Evolutionary conservation across 2,329 filamentous ascomycete species (phyloP), one percentile per base, ranked within the genome.

Genomic region (Chaetothyriales sp.): DNA sequence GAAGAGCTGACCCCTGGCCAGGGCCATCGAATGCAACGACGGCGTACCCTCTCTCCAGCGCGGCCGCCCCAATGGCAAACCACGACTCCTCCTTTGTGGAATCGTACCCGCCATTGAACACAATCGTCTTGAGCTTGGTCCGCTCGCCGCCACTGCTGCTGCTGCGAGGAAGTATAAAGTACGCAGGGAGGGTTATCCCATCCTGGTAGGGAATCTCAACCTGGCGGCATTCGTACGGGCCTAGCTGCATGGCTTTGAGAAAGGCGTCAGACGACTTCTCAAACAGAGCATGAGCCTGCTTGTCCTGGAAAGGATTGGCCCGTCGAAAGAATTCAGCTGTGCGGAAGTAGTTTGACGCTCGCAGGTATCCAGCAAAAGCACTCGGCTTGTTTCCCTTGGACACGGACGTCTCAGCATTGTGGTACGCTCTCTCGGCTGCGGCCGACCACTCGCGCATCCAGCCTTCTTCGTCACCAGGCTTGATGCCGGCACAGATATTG

Each of bases 1-100:
- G 56, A 7, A 47, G 42, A 42, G 60, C 55, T 22, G 62, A 61
- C 0, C 58, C 59, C 36, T 66, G 64, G 7, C 64, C 64, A 1
- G 63, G 63, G 1, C 64, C 64, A 53, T 66, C 63, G 51, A 63
- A 66, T 9, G 60, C 56, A 22, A 66, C 53, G 44, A 61, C 57
- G 49, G 63, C 64, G 51, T 60, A 66, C 15, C 63, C 64, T 22
- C 64, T 56, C 20, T 55, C 57, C 12, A 65, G 46, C 1, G 60
- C 63, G 2, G 61, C 55, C 15, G 60, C 56, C 12, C 55, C 60
- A 43, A 59, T 55, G 1, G 53, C 53, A 53, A 62, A 62, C 43
- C 55, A 62, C 7, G 56, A 55, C 42, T 65, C 63, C 48, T 64
- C 61, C 50, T 59, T 55, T n/a, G 60, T 58, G 26, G 55, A 61